These are phyloP conservation scores for Podila epicladia DNA, from an alignment of 192 early-diverging fungal genomes.

Conservation along the genomic window DNA sequence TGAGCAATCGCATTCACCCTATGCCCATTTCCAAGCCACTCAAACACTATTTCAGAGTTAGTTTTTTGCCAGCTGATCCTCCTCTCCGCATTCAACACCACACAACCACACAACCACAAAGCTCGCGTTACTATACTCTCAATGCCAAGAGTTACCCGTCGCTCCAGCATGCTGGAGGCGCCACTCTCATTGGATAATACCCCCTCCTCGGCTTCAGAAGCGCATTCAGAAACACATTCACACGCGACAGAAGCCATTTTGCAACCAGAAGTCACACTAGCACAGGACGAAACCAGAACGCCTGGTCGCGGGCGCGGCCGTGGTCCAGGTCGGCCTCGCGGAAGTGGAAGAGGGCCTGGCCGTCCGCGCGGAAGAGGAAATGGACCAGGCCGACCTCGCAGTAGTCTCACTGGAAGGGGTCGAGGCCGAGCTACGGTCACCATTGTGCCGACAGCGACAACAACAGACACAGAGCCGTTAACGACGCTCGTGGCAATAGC, in stretches of 20 bases:
- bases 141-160: background rate
- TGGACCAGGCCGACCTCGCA: background rate
- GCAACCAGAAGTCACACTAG: background rate
- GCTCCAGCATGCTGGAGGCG: background rate
- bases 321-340: constrained; percentile 1
- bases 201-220: background rate
- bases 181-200: background rate
- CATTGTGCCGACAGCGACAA: background rate
- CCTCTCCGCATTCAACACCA: background rate
- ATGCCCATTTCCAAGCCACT: too few relatives aligned
- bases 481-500: background rate
- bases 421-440: background rate
- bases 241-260: background rate
- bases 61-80: background rate
- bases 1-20: too few relatives aligned
- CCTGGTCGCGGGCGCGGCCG: background rate
- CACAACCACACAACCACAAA: too few relatives aligned
- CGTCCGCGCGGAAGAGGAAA: background rate
- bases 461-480: background rate
- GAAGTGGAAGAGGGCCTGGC: constrained; percentile 1
- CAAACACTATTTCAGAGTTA: background rate
- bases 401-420: constrained; percentile 4
- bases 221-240: background rate
- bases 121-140: background rate
- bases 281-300: background rate